Evolutionary conservation across 495 filamentous ascomycete species (phyloP).

Genomic region (Penicillium goetzii): DNA sequence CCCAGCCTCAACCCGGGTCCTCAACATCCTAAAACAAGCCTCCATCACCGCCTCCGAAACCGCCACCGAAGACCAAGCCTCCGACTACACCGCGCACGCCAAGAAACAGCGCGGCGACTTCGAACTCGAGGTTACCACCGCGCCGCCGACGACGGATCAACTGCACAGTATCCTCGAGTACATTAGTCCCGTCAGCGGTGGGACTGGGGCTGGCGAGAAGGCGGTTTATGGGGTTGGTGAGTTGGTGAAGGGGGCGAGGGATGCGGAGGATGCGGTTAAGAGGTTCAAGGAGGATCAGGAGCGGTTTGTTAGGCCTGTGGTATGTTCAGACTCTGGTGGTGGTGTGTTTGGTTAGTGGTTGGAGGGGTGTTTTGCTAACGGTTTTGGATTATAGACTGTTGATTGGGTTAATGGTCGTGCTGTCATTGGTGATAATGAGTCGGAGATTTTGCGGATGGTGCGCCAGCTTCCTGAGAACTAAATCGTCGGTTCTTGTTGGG

Average conservation of each 20-base stretch:
- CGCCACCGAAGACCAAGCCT: constrained; percentile 69
- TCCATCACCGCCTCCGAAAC: constrained; percentile 61
- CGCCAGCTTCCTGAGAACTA: constrained; percentile 46
- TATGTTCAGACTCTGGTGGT: constrained; percentile 48
- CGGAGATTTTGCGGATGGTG: constrained; percentile 82
- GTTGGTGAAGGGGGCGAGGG: constrained; percentile 71
- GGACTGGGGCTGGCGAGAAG: constrained; percentile 30
- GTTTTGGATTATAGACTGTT: constrained; percentile 60
- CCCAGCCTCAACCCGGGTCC: constrained; percentile 65
- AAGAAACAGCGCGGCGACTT: constrained; percentile 66
- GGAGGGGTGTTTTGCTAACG: constrained; percentile 19
- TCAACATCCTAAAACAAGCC: constrained; percentile 74
- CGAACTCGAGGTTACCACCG: constrained; percentile 83
- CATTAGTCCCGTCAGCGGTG: constrained; percentile 57
- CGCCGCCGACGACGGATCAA: constrained; percentile 80
- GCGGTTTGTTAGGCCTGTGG: constrained; percentile 73
- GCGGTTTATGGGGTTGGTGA: constrained; percentile 43
- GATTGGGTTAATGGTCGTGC: constrained; percentile 93
- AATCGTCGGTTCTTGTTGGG: too few species aligned
- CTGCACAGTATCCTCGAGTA: constrained; percentile 87
- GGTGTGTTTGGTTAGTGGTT: not conserved
- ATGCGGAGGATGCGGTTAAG: constrained; percentile 75
- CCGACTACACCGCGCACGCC: constrained; percentile 59
- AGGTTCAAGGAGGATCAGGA: constrained; percentile 62
- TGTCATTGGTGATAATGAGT: constrained; percentile 74